Evolutionary conservation across 345 rosid species (phyloP), one percentile per base, ranked within the genome.

Genomic region (Citrus medica): DNA sequence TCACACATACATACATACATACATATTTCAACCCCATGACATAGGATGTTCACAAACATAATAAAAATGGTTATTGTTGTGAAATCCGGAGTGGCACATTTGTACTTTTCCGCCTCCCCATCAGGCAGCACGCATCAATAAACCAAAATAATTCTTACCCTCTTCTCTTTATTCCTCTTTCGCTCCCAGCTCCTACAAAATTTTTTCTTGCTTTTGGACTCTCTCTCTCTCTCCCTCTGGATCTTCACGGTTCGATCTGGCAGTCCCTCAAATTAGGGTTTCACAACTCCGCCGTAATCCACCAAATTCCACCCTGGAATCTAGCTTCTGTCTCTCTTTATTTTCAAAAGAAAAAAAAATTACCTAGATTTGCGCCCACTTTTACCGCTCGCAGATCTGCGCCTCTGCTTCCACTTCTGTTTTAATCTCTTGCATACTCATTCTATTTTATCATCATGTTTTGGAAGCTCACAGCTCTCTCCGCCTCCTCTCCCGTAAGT

Each of bases 401-500:
- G 51, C 79, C n/a, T 67, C 70, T 33, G 73, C 62, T 73, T 68
- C 21, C 24, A 64, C 40, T 74, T 70, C 83, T 81, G 81, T 83
- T 78, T 46, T 56, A 76, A 79, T 79, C 72, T 79, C 58, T 27
- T 2, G 46, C 62, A 24, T 27, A 58, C 62, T 38, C 60, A 17
- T 1, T 51, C 32, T 78, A 77, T 65, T 28, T 76, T 61, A 48
- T 68, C 69, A 74, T 66, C 84, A 97, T 97, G 99, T 97, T 97
- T 48, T 97, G 99, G 99, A 97, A 94, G 89, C 95, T 97, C 76
- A 83, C 98, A 19, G 77, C 93, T 81, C 85, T 97, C 77, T 92
- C 99, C 24, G 85, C 98, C 30, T 90, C 99, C 48, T 94, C 98
- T 78, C 98, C 99, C 27, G 99, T 97, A 78, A 94, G 97, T 85